Evolutionary conservation across 163 green algal genomes (phyloP), one percentile per base, ranked within the genome.

Genomic region (Chlorella variabilis): DNA sequence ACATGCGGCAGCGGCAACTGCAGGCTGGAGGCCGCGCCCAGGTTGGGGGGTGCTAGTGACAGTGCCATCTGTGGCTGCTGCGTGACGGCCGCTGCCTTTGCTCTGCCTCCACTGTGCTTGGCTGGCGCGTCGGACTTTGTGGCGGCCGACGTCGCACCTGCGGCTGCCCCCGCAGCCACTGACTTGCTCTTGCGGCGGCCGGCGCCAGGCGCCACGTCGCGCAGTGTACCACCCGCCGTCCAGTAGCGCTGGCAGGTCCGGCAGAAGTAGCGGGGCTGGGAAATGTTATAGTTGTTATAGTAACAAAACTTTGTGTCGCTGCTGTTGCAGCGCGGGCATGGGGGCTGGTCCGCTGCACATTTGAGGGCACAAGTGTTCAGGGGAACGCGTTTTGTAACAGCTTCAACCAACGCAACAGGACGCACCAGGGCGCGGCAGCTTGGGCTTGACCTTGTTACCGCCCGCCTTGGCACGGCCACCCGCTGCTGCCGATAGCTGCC

Each of bases 261-360:
- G 87, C 93, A 97, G 78, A 90, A 95, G 75, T 94, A 96, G 0
- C 93, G 81, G 0, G 94, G 94, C 85, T 97, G 94, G 77, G 94
- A 94, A 8, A 95, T 83, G 86, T 97, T 96, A 83, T 96, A 97
- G 81, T 97, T 97, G 86, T 97, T 97, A 86, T 94, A 97, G 78
- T 97, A 97, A 79, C 92, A 96, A 49, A 96, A 97, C 70, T 88
- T 87, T 21, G 83, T 87, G 25, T 84, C 39, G 21, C 31, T 42
- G 25, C 51, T 78, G 27, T 23, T 21, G 42, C 83, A 87, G 6
- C 83, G 75, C 2, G 83, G 83, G 34, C 83, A 87, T 0, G 66
- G 8, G 7, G 33, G 56, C 56, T 29, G 59, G 1, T 42, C 75
- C 61, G 65, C 75, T 81, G 75, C 75, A 80, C 34, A 34, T n/a